Conservation (phyloP, 176 grass and related monocot genomes). For the Aegilops umbellulata region DNA sequence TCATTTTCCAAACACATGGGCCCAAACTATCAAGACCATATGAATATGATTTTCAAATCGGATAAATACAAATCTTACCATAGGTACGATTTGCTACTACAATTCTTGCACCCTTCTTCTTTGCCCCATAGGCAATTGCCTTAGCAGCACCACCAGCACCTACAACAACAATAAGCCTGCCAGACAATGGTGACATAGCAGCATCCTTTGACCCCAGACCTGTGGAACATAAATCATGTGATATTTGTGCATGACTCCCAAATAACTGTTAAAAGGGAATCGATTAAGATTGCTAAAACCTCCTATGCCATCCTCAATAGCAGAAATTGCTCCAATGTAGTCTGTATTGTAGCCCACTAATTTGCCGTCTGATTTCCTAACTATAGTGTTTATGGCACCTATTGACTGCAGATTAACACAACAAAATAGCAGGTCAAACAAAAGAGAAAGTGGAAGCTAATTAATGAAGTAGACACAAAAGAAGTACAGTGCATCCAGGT, state of each 20-base stretch:
- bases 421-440: conserved; percentile 32
- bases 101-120: conserved; percentile 90
- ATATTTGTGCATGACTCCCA: neutral
- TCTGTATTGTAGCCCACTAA: conserved; percentile 94
- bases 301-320: conserved; percentile 96
- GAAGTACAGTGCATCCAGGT: conserved; percentile 22
- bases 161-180: conserved; percentile 81
- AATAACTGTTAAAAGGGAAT: conserved; percentile 3
- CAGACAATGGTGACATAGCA: conserved; percentile 70
- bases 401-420: conserved; percentile 61
- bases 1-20: neutral
- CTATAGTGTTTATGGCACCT: conserved; percentile 92
- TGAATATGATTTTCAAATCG: neutral
- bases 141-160: conserved; percentile 97
- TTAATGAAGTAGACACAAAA: conserved; percentile 10
- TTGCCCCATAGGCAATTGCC: conserved; percentile 92
- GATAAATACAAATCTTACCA: conserved; percentile 50
- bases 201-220: conserved; percentile 57
- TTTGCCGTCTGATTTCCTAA: conserved; percentile 75
- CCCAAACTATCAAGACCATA: neutral
- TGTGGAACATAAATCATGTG: conserved; percentile 36
- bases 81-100: conserved; percentile 93
- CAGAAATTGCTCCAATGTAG: conserved; percentile 97
- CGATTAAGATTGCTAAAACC: conserved; percentile 37
- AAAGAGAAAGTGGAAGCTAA: conserved; percentile 28